Evolutionary conservation across 2,329 filamentous ascomycete species (phyloP).

Genomic region (Trichoderma sp.): DNA sequence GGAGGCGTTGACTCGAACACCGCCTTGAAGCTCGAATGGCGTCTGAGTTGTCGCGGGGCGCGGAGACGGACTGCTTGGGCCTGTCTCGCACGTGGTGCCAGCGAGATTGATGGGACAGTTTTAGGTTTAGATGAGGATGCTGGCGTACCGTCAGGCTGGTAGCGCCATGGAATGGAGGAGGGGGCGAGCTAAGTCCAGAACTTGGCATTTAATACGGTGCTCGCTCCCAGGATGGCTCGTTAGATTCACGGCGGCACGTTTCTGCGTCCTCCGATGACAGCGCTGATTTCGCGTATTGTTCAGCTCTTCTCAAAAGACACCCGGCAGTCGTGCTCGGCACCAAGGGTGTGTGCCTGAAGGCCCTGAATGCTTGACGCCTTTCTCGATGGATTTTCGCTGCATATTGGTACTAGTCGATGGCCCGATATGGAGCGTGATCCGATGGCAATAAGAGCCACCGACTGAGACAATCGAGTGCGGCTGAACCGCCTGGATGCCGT

Average conservation of each 20-base stretch:
- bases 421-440: slow-evolving; percentile 3
- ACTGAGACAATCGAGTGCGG: slow-evolving; percentile 11
- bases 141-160: slow-evolving; percentile 20
- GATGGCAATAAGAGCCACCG: not conserved
- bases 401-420: not conserved
- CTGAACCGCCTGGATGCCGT: slow-evolving; percentile 5
- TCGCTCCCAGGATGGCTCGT: not conserved
- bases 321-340: not conserved
- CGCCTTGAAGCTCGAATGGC: not conserved
- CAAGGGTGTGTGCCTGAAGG: not conserved
- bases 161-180: not conserved
- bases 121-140: slow-evolving; percentile 15
- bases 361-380: not conserved
- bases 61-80: slow-evolving; percentile 2
- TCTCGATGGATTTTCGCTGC: slow-evolving; percentile 3
- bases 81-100: slow-evolving; percentile 18
- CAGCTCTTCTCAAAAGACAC: not conserved
- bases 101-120: slow-evolving; percentile 15
- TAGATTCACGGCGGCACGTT: not conserved
- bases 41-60: slow-evolving; percentile 14
- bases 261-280: not conserved
- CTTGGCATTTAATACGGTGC: not conserved
- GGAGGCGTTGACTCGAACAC: slow-evolving; percentile 10
- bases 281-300: slow-evolving; percentile 10
- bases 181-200: not conserved